Conservation (phyloP, 1,284 basidiomycete genomes). For the Moesziomyces parantarcticus region DNA sequence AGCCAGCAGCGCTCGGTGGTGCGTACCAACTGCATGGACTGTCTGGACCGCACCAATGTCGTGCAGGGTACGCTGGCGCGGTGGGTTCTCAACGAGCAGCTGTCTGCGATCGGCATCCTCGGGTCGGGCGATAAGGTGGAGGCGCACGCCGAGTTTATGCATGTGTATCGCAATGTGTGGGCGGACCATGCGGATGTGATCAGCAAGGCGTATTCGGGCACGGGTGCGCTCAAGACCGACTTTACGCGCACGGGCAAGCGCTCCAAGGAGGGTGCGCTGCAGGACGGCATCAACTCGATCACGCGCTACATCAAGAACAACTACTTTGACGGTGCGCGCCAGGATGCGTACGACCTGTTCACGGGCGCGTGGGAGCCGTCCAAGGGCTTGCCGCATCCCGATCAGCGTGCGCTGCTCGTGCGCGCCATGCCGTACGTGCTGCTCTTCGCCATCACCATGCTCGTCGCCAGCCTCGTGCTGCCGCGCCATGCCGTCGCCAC, state of each 20-base stretch:
- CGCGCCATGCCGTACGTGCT: conserved; percentile 86
- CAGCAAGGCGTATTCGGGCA: conserved; percentile 90
- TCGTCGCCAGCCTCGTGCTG: conserved; percentile 69
- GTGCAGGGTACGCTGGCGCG: conserved; percentile 74
- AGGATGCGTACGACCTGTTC: conserved; percentile 79
- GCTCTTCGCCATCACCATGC: conserved; percentile 80
- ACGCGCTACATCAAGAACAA: conserved; percentile 96
- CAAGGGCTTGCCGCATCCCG: conserved; percentile 77
- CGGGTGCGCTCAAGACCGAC: conserved; percentile 95
- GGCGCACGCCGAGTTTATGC: conserved; percentile 69
- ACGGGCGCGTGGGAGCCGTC: conserved; percentile 84
- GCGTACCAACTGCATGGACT: conserved; percentile 80
- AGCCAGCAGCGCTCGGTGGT: conserved; percentile 69
- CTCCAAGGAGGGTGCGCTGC: conserved; percentile 79
- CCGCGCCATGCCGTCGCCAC: conserved; percentile 34
- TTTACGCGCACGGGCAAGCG: conserved; percentile 90
- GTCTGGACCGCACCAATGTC: conserved; percentile 90
- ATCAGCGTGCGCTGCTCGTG: conserved; percentile 81
- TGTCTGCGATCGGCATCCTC: conserved; percentile 71
- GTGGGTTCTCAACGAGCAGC: conserved; percentile 75
- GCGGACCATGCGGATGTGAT: conserved; percentile 95
- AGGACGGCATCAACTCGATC: conserved; percentile 88
- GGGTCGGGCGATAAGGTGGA: conserved; percentile 56
- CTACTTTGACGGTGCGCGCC: conserved; percentile 92
- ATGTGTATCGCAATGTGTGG: conserved; percentile 94